Conservation (phyloP, 2,329 filamentous ascomycete species). For the Talaromyces rugulosus region DNA sequence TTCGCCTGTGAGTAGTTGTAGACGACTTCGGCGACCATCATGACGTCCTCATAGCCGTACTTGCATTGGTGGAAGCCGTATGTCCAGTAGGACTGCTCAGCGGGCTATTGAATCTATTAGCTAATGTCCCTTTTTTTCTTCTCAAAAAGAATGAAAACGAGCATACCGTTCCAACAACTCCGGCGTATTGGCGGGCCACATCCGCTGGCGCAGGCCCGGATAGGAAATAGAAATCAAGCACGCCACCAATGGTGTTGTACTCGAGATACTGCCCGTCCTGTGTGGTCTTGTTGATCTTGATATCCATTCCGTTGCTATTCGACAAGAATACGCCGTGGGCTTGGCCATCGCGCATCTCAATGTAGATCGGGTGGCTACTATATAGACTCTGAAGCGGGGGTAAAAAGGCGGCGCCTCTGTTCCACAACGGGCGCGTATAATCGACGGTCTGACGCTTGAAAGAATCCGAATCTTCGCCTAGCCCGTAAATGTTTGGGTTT, state of each 20-base stretch:
- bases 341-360: conserved; percentile 59
- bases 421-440: conserved; percentile 68
- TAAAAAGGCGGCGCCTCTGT: conserved; percentile 60
- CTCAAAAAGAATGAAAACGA: conserved; percentile 15
- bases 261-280: conserved; percentile 63
- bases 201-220: conserved; percentile 56
- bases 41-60: conserved; percentile 57
- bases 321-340: conserved; percentile 65
- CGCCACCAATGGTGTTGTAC: conserved; percentile 73
- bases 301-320: conserved; percentile 73
- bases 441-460: conserved; percentile 64
- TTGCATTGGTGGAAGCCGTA: conserved; percentile 64
- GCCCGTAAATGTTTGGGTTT: conserved; percentile 69
- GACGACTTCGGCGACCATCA: conserved; percentile 40
- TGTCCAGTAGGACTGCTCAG: conserved; percentile 76
- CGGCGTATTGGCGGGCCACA: conserved; percentile 57
- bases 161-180: conserved; percentile 43
- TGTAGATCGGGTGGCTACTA: conserved; percentile 70
- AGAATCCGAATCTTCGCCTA: conserved; percentile 72
- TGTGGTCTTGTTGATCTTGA: conserved; percentile 64
- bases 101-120: conserved; percentile 42
- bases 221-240: conserved; percentile 70
- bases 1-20: conserved; percentile 39
- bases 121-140: background rate
- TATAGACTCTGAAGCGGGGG: conserved; percentile 65